phyloP scores from a whole-genome alignment of 164 flowering plant species.

The Aristolochia contorta region DNA sequence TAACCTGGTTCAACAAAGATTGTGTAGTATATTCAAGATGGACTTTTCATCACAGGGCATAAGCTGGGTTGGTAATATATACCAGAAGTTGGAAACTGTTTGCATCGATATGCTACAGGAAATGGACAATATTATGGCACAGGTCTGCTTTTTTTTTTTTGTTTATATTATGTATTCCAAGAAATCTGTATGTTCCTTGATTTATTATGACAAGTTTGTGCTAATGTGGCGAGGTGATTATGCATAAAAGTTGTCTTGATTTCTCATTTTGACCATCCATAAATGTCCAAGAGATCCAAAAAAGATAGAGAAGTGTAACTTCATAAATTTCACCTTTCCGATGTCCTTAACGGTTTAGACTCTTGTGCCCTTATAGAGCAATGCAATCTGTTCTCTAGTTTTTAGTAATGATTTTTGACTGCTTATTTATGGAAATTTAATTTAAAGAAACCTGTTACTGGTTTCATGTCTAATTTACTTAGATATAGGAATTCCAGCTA shows the following conservation, averaged over 20 bases:
- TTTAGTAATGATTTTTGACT: too few relatives aligned
- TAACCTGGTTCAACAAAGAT: too few relatives aligned
- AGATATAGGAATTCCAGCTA: too few relatives aligned
- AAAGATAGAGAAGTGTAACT: not conserved
- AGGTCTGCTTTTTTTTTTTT: slow-evolving; percentile 5
- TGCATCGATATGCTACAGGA: slow-evolving; percentile 68
- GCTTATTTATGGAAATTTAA: too few relatives aligned
- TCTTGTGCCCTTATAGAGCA: too few relatives aligned
- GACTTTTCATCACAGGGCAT: slow-evolving; percentile 43
- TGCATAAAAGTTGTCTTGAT: not conserved
- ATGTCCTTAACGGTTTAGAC: too few relatives aligned
- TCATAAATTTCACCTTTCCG: not conserved
- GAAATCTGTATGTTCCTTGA: not conserved
- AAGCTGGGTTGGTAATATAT: slow-evolving; percentile 61
- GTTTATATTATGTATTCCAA: not conserved
- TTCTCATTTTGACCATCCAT: not conserved
- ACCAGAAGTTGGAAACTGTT: slow-evolving; percentile 67
- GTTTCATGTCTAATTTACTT: too few relatives aligned
- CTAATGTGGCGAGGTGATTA: not conserved
- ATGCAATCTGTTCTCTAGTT: too few relatives aligned
- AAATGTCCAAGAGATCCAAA: not conserved
- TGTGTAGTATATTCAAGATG: slow-evolving; percentile 19
- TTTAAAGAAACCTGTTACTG: too few relatives aligned
- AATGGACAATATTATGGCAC: slow-evolving; percentile 39
- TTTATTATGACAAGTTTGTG: not conserved